phyloP scores from a whole-genome alignment of 257 asterid species.

The Solanum medicagineum region DNA sequence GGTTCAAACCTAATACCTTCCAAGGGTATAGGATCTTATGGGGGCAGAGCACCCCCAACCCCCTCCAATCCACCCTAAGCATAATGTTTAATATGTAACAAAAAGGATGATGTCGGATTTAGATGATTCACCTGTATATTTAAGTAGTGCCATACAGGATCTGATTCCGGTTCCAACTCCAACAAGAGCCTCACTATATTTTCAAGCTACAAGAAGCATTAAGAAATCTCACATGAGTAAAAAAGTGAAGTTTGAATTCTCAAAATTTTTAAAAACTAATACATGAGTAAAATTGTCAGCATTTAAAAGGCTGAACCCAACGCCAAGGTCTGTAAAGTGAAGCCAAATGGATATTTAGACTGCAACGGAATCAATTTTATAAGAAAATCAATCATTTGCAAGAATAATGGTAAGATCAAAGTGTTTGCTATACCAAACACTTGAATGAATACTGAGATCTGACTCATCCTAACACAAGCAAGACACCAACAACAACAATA shows the following conservation, averaged over 20 bases:
- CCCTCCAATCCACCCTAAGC: neutral
- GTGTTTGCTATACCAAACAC: neutral
- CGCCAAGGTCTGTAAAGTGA: neutral
- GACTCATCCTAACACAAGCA: neutral
- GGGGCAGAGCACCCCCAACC: neutral
- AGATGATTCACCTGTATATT: conserved; percentile 58
- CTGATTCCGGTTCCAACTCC: conserved; percentile 98
- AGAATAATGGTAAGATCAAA: neutral
- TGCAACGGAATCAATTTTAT: neutral
- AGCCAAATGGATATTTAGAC: neutral
- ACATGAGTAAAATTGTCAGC: neutral
- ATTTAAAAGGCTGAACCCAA: neutral
- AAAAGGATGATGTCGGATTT: neutral
- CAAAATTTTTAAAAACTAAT: neutral
- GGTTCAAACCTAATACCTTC: neutral
- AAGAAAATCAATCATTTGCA: neutral
- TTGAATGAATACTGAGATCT: neutral
- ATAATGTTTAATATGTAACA: neutral
- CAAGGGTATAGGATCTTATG: neutral
- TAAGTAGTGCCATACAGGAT: conserved; percentile 92
- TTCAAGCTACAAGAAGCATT: conserved; percentile 74
- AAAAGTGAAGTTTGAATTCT: neutral
- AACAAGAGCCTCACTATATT: conserved; percentile 78
- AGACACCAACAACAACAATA: neutral
- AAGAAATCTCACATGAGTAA: conserved; percentile 1